Percentiles rank a stretch among this genome's conserved stretches.
Conservation (phyloP, 371 early-diverging fungal species). For the Mortierella sp. region DNA sequence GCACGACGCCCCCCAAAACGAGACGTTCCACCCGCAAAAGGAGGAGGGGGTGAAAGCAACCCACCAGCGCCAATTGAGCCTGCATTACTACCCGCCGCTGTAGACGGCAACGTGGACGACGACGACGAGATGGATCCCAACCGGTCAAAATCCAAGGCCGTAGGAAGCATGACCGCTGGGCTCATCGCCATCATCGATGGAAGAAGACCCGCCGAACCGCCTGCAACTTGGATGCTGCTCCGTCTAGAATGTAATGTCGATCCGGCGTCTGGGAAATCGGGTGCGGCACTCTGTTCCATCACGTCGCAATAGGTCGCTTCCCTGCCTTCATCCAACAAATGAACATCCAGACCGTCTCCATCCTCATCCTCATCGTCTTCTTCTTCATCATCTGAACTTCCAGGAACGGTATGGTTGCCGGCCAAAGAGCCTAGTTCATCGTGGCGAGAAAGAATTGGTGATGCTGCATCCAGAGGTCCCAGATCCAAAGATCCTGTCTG, state of each 20-base stretch:
- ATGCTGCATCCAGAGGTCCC: neutral
- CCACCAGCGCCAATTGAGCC: neutral
- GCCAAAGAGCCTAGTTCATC: neutral
- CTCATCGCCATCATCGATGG: neutral
- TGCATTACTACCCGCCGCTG: neutral
- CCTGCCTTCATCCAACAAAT: conserved; percentile 42
- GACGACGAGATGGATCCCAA: neutral
- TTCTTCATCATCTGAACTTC: neutral
- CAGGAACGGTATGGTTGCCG: neutral
- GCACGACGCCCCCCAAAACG: conserved; percentile 45
- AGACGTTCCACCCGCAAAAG: conserved; percentile 5
- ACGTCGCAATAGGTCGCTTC: conserved; percentile 48
- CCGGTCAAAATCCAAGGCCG: neutral
- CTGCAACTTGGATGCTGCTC: conserved; percentile 32
- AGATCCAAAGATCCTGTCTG: neutral
- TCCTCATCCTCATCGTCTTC: conserved; percentile 14
- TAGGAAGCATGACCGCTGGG: neutral
- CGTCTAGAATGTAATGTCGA: conserved; percentile 45
- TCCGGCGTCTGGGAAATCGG: conserved; percentile 43
- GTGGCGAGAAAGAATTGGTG: neutral
- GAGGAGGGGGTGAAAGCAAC: neutral
- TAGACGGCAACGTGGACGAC: neutral
- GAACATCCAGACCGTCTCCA: conserved; percentile 34
- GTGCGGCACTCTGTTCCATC: conserved; percentile 46
- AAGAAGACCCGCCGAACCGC: conserved; percentile 1